These are phyloP conservation scores for Nevesoporus exiguus DNA, from an alignment of 768 basidiomycete species.

Conservation along the genomic window DNA sequence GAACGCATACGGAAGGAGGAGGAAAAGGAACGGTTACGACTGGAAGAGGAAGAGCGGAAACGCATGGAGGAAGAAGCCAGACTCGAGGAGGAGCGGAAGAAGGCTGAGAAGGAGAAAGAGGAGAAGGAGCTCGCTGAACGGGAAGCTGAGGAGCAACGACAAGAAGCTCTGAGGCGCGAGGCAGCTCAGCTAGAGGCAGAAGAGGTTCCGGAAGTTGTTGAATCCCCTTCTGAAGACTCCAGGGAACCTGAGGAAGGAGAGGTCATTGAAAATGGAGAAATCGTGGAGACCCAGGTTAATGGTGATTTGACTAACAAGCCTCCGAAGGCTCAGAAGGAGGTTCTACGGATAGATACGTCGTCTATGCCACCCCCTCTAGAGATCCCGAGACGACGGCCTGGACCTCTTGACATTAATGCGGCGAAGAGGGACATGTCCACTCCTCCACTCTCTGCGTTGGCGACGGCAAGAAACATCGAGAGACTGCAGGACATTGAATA, in stretches of 20 bases:
- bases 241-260: slow-evolving; percentile 43
- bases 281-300: slow-evolving; percentile 22
- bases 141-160: slow-evolving; percentile 32
- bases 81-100: slow-evolving; percentile 31
- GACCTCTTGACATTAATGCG: slow-evolving; percentile 64
- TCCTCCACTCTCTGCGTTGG: slow-evolving; percentile 54
- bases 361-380: slow-evolving; percentile 39
- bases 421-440: slow-evolving; percentile 41
- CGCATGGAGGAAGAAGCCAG: slow-evolving; percentile 22
- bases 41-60: slow-evolving; percentile 37
- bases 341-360: slow-evolving; percentile 65
- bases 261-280: slow-evolving; percentile 33
- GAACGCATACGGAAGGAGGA: slow-evolving; percentile 37
- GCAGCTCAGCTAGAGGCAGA: slow-evolving; percentile 35
- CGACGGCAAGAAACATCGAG: slow-evolving; percentile 81
- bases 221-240: slow-evolving; percentile 42
- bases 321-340: slow-evolving; percentile 41
- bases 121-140: slow-evolving; percentile 40
- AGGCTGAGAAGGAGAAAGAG: slow-evolving; percentile 36
- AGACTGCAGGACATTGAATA: slow-evolving; percentile 77
- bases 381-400: slow-evolving; percentile 53
- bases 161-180: slow-evolving; percentile 20
- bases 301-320: slow-evolving; percentile 43
- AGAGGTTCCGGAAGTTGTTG: slow-evolving; percentile 31
- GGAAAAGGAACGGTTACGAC: slow-evolving; percentile 35